Percentiles rank a stretch among this genome's conserved stretches.
Evolutionary conservation across 164 flowering plant species (phyloP).

Genomic region (Cinnamomum micranthum): DNA sequence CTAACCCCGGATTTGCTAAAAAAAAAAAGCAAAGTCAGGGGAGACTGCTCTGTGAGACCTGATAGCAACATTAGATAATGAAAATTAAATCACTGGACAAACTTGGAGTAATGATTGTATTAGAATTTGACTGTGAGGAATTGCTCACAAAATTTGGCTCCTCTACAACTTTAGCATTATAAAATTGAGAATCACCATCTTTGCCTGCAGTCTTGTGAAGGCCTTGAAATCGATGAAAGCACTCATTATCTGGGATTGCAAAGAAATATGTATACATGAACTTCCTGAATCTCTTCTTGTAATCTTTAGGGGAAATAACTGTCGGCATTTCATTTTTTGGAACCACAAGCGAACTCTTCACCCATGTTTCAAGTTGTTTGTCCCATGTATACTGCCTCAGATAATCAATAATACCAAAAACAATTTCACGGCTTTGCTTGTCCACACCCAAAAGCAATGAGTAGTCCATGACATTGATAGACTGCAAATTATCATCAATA

Average conservation of each 20-base stretch:
- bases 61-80: not conserved
- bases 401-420: constrained; percentile 91
- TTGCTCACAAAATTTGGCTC: constrained; percentile 6
- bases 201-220: constrained; percentile 33
- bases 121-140: not conserved
- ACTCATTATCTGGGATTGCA: constrained; percentile 71
- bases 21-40: not conserved
- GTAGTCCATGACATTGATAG: constrained; percentile 91
- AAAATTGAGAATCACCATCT: constrained; percentile 14
- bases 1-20: not conserved
- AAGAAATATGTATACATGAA: constrained; percentile 70
- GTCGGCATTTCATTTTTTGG: constrained; percentile 79
- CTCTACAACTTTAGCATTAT: constrained; percentile 15
- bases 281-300: constrained; percentile 87
- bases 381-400: constrained; percentile 96
- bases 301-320: constrained; percentile 76
- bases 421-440: constrained; percentile 52
- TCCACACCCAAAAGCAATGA: constrained; percentile 93
- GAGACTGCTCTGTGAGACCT: not conserved
- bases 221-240: constrained; percentile 32
- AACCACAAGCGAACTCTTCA: constrained; percentile 74
- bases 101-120: no score
- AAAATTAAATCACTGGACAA: not conserved
- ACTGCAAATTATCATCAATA: constrained; percentile 40
- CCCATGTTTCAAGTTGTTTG: constrained; percentile 91